Conservation (phyloP, 495 filamentous ascomycete genomes). For the Penicillium psychrofluorescens region DNA sequence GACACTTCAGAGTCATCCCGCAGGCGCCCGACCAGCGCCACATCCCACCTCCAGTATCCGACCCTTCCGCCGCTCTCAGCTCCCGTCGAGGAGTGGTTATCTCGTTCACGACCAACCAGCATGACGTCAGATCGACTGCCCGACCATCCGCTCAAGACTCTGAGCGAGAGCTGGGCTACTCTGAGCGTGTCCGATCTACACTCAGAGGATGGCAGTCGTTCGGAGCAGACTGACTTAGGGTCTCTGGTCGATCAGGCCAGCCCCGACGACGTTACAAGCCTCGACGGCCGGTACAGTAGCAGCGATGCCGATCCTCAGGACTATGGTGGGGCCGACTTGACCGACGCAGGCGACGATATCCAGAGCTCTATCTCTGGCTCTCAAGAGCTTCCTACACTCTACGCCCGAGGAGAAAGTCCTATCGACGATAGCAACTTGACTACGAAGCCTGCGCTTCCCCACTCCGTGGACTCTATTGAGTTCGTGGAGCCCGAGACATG, state of each 20-base stretch:
- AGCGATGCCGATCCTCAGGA: constrained; percentile 27
- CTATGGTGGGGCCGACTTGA: constrained; percentile 20
- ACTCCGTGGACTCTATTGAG: constrained; percentile 45
- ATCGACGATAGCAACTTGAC: constrained; percentile 39
- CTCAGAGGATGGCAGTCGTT: constrained; percentile 39
- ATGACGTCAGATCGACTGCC: constrained; percentile 28
- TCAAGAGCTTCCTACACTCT: constrained; percentile 36
- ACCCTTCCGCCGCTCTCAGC: constrained; percentile 37
- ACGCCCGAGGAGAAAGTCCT: constrained; percentile 22
- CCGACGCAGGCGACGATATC: constrained; percentile 15
- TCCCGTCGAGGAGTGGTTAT: constrained; percentile 43
- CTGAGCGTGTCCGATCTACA: constrained; percentile 38
- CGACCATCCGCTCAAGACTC: constrained; percentile 19
- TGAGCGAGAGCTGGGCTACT: constrained; percentile 44
- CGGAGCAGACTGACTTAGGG: constrained; percentile 38
- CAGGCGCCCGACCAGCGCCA: constrained; percentile 21
- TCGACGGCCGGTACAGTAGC: constrained; percentile 35
- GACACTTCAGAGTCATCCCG: constrained; percentile 28
- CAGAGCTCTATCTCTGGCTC: constrained; percentile 29
- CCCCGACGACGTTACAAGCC: constrained; percentile 41
- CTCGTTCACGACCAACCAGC: constrained; percentile 35
- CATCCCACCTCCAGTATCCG: constrained; percentile 36
- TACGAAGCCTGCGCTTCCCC: constrained; percentile 27
- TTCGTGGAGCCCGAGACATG: constrained; percentile 52
- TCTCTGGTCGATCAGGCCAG: constrained; percentile 38